These are phyloP conservation scores for Artemisia annua DNA, from an alignment of 129 eudicot species.

Conservation along the genomic window DNA sequence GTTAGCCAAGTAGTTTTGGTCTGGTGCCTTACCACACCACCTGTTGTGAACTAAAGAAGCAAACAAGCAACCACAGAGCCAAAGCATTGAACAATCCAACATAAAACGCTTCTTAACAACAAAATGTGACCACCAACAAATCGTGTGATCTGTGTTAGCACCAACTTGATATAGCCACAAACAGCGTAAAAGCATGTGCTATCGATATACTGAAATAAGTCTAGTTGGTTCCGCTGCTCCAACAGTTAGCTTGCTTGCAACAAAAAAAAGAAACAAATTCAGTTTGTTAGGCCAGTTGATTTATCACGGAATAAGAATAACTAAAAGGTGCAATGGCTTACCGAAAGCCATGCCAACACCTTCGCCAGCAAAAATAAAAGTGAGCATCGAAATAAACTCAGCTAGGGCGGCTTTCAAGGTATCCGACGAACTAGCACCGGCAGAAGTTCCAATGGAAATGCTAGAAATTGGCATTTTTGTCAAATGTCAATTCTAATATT, in stretches of 20 bases:
- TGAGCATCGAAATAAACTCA: conserved; percentile 77
- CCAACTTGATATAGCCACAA: conserved; percentile 55
- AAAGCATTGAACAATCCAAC: conserved; percentile 61
- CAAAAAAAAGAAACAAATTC: background rate
- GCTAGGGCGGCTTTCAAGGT: conserved; percentile 74
- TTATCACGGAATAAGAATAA: no score
- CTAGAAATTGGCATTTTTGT: conserved; percentile 47
- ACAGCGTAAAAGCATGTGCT: conserved; percentile 51
- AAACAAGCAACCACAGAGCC: conserved; percentile 63
- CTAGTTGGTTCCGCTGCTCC: conserved; percentile 50
- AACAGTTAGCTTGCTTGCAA: conserved; percentile 42
- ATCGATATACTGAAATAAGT: conserved; percentile 43
- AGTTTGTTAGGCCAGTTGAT: background rate
- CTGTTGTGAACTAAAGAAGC: no score
- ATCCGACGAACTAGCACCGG: conserved; percentile 54
- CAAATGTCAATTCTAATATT: background rate
- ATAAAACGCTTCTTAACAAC: conserved; percentile 37
- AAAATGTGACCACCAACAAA: conserved; percentile 64
- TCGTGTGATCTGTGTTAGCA: conserved; percentile 56
- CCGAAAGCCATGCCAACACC: conserved; percentile 79
- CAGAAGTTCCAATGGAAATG: conserved; percentile 49
- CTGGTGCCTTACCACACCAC: no score
- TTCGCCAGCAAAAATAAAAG: conserved; percentile 79
- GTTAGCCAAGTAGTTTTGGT: no score
- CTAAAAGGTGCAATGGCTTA: background rate